A percentile compares a stretch with the other conserved stretches of the same genome.
phyloP scores from a whole-genome alignment of 805 yeast genomes.

The Kodamaea laetipori region DNA sequence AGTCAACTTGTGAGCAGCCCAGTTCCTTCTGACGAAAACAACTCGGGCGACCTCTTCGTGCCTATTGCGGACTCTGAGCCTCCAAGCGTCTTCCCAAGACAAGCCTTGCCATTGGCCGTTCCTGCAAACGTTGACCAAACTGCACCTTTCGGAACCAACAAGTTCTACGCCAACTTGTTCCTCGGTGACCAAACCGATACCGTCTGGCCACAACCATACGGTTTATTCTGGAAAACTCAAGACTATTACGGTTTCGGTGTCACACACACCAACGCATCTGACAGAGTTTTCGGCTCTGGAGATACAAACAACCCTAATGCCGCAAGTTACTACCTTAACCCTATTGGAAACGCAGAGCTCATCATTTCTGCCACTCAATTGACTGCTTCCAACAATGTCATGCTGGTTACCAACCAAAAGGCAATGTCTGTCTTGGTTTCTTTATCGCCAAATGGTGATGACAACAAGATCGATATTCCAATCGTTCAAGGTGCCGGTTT shows the following conservation, averaged over 20 bases:
- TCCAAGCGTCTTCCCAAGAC: conserved; percentile 46
- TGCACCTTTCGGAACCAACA: conserved; percentile 64
- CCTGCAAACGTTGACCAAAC: conserved; percentile 51
- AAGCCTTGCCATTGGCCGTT: conserved; percentile 45
- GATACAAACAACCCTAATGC: conserved; percentile 45
- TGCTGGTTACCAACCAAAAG: conserved; percentile 50
- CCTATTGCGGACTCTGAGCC: conserved; percentile 50
- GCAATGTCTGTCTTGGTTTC: conserved; percentile 53
- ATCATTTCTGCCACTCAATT: conserved; percentile 57
- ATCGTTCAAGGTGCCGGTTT: conserved; percentile 65
- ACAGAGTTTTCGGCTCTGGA: conserved; percentile 48
- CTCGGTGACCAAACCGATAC: conserved; percentile 55
- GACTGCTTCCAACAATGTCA: conserved; percentile 32
- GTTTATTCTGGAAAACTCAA: conserved; percentile 53
- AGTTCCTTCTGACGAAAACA: conserved; percentile 14
- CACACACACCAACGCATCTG: conserved; percentile 52
- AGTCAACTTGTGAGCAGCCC: not conserved
- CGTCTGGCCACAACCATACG: conserved; percentile 68
- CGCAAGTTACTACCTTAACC: conserved; percentile 55
- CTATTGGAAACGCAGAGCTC: conserved; percentile 55
- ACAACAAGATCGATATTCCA: conserved; percentile 48
- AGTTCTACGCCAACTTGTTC: conserved; percentile 69
- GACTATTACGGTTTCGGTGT: conserved; percentile 61
- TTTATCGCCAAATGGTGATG: conserved; percentile 33
- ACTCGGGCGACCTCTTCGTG: conserved; percentile 48